Evolutionary conservation across 345 rosid species (phyloP).

Genomic region (Citropsis articulata): DNA sequence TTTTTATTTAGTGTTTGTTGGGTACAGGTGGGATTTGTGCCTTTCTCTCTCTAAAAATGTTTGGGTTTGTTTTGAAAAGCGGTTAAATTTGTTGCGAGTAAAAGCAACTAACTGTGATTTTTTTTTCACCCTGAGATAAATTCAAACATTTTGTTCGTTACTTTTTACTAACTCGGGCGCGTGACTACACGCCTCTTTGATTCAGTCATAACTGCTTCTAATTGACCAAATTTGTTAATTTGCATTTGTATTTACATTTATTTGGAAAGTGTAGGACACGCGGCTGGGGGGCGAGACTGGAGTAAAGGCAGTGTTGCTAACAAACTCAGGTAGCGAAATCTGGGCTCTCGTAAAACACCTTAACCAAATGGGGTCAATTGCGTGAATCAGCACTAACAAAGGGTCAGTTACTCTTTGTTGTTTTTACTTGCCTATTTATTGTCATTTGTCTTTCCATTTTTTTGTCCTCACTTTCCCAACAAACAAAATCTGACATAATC

Average conservation of each 20-base stretch:
- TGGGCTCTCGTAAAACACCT: constrained; percentile 24
- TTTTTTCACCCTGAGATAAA: constrained; percentile 12
- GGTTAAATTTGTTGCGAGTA: constrained; percentile 36
- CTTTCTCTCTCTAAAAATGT: constrained; percentile 11
- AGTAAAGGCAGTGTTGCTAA: constrained; percentile 4
- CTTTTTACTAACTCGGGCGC: constrained; percentile 1
- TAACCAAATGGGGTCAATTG: constrained; percentile 36
- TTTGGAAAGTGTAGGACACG: not conserved
- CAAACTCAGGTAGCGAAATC: constrained; percentile 31
- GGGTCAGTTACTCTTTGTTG: constrained; percentile 35
- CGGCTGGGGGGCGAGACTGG: not conserved
- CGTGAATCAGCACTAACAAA: constrained; percentile 29
- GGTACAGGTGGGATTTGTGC: not conserved
- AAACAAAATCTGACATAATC: not conserved
- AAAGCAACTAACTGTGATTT: constrained; percentile 42
- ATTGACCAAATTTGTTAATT: not conserved
- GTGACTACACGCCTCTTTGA: not conserved
- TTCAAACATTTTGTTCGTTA: not conserved
- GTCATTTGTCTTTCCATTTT: constrained; percentile 2
- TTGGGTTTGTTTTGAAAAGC: constrained; percentile 32
- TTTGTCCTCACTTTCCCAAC: not conserved
- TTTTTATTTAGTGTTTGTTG: not conserved
- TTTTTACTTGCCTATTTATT: constrained; percentile 13
- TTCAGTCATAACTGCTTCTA: not conserved
- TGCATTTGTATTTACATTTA: not conserved